Percentiles rank a stretch among this genome's conserved stretches.
These are phyloP conservation scores for Penicillium coffeae DNA, from an alignment of 495 filamentous ascomycete genomes.

Conservation along the genomic window DNA sequence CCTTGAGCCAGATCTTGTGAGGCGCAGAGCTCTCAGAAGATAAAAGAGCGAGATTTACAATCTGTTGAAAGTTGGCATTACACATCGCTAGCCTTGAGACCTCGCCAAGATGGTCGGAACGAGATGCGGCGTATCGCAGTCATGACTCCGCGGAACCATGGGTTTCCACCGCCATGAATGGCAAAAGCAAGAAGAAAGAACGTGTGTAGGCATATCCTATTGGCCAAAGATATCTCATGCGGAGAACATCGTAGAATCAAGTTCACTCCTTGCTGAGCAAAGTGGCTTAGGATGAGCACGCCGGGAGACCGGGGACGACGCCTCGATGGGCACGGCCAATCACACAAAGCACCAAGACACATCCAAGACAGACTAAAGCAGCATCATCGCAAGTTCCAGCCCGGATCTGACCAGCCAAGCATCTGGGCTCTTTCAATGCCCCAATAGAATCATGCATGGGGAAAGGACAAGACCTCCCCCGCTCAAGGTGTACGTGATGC, in stretches of 20 bases:
- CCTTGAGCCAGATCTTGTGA: no score
- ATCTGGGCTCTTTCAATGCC: slow-evolving; percentile 3
- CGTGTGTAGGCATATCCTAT: not conserved
- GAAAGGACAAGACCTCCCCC: slow-evolving; percentile 10
- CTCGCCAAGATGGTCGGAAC: no score
- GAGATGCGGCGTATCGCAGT: slow-evolving; percentile 7
- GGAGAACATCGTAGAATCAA: not conserved
- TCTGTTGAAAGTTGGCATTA: no score
- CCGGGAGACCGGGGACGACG: not conserved
- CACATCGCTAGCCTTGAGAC: no score
- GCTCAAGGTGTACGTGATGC: slow-evolving; percentile 1
- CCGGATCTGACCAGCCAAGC: slow-evolving; percentile 15
- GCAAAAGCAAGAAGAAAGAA: not conserved
- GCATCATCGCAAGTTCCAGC: slow-evolving; percentile 6
- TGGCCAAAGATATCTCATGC: not conserved
- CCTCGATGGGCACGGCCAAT: not conserved
- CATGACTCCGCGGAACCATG: slow-evolving; percentile 15
- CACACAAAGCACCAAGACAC: not conserved
- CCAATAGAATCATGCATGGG: slow-evolving; percentile 16
- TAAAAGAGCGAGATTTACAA: no score
- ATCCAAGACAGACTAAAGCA: slow-evolving; percentile 10
- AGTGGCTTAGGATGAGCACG: not conserved
- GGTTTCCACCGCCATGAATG: not conserved
- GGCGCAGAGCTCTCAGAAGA: no score
- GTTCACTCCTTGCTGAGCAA: not conserved